Evolutionary conservation across 495 filamentous ascomycete genomes (phyloP), one percentile per base, ranked within the genome.

Genomic region (Aspergillus funiculosus): DNA sequence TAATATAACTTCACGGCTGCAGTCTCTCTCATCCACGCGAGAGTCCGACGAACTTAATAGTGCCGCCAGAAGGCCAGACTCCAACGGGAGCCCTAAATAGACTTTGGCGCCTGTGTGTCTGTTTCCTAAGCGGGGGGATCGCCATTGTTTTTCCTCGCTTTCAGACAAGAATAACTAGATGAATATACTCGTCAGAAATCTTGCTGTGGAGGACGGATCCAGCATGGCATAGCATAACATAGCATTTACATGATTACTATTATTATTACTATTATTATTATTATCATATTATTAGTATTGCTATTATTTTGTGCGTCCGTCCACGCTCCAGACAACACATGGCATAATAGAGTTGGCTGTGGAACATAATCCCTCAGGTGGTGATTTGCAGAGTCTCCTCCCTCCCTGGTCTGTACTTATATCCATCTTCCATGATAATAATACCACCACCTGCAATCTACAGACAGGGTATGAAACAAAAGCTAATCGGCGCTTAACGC

Each of bases 1-100:
- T 55, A 45, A 43, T 15, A 32, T 56, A 51, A 18, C 43, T 51
- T 49, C 41, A 35, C 40, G 43, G 34, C 45, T 52, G 53, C 45
- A 52, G 20, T 46, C 21, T 25, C 19, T 24, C 13, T 36, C 32
- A 35, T 38, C 50, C 50, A 52, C 50, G 43, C 50, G 43, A 52
- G 29, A 30, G 32, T 28, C 15, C 9, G 18, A 38, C 39, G 7
- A 40, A 48, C 21, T 43, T 36, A 45, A 38, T 37, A 13, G 24
- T 8, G 22, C 5, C n/a, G n/a, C 22, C 22, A 26, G 17, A 17
- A 14, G 22, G 24, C 10, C 6, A 13, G 22, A 13, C 15, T 44
- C 41, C 31, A 34, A 15, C 29, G 34, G 19, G 15, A 18, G 32
- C 22, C 4, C 43, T 6, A 36, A 32, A 1, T 42, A 34, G n/a